A percentile compares a stretch with the other conserved stretches of the same genome.
phyloP scores from a whole-genome alignment of 306 rosid genomes.

The Rosa lucieae region DNA sequence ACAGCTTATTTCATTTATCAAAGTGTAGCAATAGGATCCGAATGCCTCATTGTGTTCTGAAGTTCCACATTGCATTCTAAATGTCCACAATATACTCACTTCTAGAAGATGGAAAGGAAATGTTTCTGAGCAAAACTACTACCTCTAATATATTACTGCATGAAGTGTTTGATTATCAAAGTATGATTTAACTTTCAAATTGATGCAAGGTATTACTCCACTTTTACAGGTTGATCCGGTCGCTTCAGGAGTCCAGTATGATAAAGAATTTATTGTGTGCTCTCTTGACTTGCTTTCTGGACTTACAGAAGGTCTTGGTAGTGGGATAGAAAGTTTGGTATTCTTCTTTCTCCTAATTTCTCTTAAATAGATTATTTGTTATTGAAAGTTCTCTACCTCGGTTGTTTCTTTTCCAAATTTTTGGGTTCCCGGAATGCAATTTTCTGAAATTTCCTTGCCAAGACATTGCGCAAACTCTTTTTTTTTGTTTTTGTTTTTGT shows the following conservation, averaged over 20 bases:
- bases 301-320: conserved; percentile 97
- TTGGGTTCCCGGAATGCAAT: background rate
- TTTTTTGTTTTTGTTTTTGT: background rate
- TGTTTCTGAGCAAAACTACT: background rate
- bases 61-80: background rate
- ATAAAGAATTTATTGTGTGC: conserved; percentile 95
- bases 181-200: conserved; percentile 13
- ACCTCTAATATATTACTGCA: background rate
- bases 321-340: conserved; percentile 99
- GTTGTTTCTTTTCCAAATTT: conserved; percentile 17
- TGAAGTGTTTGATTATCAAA: background rate
- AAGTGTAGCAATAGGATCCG: background rate
- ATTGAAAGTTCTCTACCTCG: conserved; percentile 15
- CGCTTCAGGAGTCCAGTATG: conserved; percentile 80
- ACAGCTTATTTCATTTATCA: background rate
- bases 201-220: conserved; percentile 17
- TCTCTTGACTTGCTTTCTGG: conserved; percentile 98
- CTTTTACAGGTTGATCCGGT: conserved; percentile 78
- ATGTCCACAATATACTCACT: background rate
- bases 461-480: background rate
- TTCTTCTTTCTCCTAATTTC: conserved; percentile 23
- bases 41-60: background rate
- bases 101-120: background rate
- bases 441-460: background rate
- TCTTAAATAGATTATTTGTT: conserved; percentile 9